phyloP scores from a whole-genome alignment of 768 basidiomycete genomes.

The Lactifluus hygrophoroides region DNA sequence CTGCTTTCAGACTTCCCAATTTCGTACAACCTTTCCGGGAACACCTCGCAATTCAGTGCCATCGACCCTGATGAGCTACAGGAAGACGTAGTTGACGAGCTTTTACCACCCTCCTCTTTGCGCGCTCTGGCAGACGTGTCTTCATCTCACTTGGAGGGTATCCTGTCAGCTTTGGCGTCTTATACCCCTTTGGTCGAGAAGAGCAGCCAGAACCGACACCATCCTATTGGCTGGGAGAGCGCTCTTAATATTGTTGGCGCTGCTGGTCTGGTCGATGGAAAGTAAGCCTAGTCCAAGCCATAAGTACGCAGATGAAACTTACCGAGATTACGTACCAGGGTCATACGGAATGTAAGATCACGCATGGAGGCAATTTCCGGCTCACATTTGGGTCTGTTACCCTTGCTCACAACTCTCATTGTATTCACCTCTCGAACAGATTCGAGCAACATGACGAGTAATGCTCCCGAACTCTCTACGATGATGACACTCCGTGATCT shows the following conservation, averaged over 20 bases:
- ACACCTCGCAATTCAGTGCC: constrained; percentile 8
- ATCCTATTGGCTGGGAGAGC: constrained; percentile 53
- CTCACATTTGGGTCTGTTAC: background rate
- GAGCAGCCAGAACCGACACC: constrained; percentile 57
- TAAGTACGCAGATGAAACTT: background rate
- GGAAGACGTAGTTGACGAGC: constrained; percentile 25
- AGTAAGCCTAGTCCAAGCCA: constrained; percentile 21
- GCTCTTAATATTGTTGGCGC: constrained; percentile 48
- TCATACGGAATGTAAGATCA: constrained; percentile 7
- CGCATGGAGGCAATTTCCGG: constrained; percentile 18
- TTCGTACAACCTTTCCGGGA: background rate
- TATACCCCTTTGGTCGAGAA: constrained; percentile 47
- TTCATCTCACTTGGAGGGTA: constrained; percentile 38
- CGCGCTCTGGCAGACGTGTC: constrained; percentile 36
- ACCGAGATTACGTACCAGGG: background rate
- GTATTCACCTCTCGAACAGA: background rate
- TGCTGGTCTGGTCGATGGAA: constrained; percentile 28
- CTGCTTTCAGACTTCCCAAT: constrained; percentile 21
- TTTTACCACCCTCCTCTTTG: constrained; percentile 27
- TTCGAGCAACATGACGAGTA: background rate
- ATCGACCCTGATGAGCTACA: background rate
- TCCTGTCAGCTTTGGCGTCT: constrained; percentile 46
- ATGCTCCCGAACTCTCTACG: background rate
- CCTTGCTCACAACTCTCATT: background rate
- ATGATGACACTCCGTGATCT: constrained; percentile 4